Percentiles rank a stretch among this genome's conserved stretches.
Conservation (phyloP, 768 basidiomycete genomes). For the Plicaturopsis crispa region DNA sequence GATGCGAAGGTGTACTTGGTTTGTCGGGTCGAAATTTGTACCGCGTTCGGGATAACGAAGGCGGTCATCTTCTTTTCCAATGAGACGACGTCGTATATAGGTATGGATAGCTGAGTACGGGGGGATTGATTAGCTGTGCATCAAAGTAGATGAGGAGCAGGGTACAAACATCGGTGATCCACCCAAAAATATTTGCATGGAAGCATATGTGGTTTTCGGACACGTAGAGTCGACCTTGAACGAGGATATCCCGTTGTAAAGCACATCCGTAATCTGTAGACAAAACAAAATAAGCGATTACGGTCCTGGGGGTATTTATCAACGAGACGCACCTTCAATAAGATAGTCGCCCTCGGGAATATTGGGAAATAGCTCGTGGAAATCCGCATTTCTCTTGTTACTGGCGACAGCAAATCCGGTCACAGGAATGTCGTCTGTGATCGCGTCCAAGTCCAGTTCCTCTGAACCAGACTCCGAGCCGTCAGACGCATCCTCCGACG, state of each 20-base stretch:
- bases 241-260: slow-evolving; percentile 89
- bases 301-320: slow-evolving; percentile 2
- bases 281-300: slow-evolving; percentile 4
- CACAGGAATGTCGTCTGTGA: slow-evolving; percentile 69
- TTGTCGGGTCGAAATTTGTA: slow-evolving; percentile 77
- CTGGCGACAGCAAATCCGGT: slow-evolving; percentile 98
- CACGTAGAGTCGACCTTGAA: slow-evolving; percentile 93
- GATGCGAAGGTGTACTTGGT: slow-evolving; percentile 93
- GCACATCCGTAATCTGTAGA: slow-evolving; percentile 92
- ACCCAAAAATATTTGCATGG: slow-evolving; percentile 98
- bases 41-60: slow-evolving; percentile 95
- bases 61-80: slow-evolving; percentile 98
- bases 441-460: slow-evolving; percentile 23
- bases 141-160: slow-evolving; percentile 6
- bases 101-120: slow-evolving; percentile 80
- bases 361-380: slow-evolving; percentile 85
- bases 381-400: slow-evolving; percentile 89
- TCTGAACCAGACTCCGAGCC: slow-evolving; percentile 18
- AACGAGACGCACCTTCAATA: slow-evolving; percentile 73
- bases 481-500: slow-evolving; percentile 19
- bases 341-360: slow-evolving; percentile 96
- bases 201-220: slow-evolving; percentile 99
- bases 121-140: slow-evolving; percentile 9
- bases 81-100: slow-evolving; percentile 77
- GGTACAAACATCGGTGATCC: slow-evolving; percentile 80